Base-by-base conservation (phyloP, 495 filamentous ascomycete genomes). In the Tuber magnatum region DNA sequence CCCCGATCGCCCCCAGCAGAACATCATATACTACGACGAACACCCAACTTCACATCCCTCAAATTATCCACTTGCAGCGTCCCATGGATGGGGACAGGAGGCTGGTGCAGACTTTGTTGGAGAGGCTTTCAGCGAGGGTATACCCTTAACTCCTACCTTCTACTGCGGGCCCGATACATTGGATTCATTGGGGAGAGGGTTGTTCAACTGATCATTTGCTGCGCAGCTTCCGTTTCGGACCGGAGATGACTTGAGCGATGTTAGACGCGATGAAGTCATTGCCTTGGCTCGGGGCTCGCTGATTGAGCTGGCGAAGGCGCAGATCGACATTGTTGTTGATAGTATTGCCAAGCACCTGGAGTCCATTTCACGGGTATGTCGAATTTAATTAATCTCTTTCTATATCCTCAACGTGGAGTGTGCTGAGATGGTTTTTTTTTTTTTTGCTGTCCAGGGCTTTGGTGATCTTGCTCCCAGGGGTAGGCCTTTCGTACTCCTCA, bases 51-150 rank as follows among this genome's bases (percentile, higher is more conserved):
- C 56, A 65, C 28, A 65, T 65, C 56, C 56, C 56, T 14, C 56
- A 20, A 65, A 65, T 35, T 65, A 35, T 35, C 28, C 12, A 35
- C 56, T 65, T 65, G 56, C 41, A 56, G n/a, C 76, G 72, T 71
- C 70, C 73, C 74, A 90, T 91, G 89, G 90, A 87, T 83, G 86
- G 87, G 82, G 89, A 90, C 84, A 86, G 86, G 73, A 87, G 86
- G 83, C 84, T 90, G 82, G 88, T 91, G 76, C 86, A 87, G 83
- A 88, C 87, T 82, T 84, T 91, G 78, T 87, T 91, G 80, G 89
- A 90, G 83, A 86, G 89, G 83, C 85, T 91, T 74, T 87, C 86
- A 69, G 87, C 88, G 78, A 86, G 88, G 86, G 89, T 90, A 87
- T 80, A 77, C 70, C 32, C 39, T 72, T 68, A 48, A 72, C 75